Conservation (phyloP, 2,329 filamentous ascomycete species). For the Achaetomium macrosporum region DNA sequence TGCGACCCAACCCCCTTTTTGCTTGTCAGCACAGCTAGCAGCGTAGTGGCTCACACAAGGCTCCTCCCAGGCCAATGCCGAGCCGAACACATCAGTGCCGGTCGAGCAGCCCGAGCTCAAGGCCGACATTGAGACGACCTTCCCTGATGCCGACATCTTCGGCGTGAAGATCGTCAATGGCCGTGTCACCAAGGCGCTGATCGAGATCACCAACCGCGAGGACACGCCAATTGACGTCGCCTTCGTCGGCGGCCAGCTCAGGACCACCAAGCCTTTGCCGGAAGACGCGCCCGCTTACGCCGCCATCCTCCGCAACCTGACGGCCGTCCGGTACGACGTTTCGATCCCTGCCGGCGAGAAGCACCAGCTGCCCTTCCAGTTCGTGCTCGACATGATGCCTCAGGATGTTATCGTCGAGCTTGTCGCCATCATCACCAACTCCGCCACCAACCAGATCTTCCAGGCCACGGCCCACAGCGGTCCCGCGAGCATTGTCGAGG, state of each 20-base stretch:
- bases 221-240: conserved; percentile 65
- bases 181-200: conserved; percentile 71
- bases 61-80: conserved; percentile 19
- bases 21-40: background rate
- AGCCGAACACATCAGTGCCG: conserved; percentile 19
- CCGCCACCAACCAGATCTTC: conserved; percentile 58
- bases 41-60: conserved; percentile 3
- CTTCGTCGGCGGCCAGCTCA: conserved; percentile 71
- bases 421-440: conserved; percentile 64
- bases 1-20: conserved; percentile 19
- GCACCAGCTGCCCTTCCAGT: conserved; percentile 72
- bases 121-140: conserved; percentile 58
- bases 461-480: conserved; percentile 76
- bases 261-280: conserved; percentile 48
- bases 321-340: conserved; percentile 65
- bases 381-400: conserved; percentile 86
- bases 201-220: conserved; percentile 84
- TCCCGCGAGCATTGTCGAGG: conserved; percentile 80
- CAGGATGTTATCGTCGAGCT: conserved; percentile 80
- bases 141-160: conserved; percentile 73
- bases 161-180: conserved; percentile 95
- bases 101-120: conserved; percentile 44
- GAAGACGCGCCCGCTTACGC: conserved; percentile 41
- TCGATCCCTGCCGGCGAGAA: conserved; percentile 70
- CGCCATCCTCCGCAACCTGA: conserved; percentile 76